Percentiles rank a stretch among this genome's conserved stretches.
phyloP scores from a whole-genome alignment of 495 filamentous ascomycete species.

The Tuber microsphaerosporum region DNA sequence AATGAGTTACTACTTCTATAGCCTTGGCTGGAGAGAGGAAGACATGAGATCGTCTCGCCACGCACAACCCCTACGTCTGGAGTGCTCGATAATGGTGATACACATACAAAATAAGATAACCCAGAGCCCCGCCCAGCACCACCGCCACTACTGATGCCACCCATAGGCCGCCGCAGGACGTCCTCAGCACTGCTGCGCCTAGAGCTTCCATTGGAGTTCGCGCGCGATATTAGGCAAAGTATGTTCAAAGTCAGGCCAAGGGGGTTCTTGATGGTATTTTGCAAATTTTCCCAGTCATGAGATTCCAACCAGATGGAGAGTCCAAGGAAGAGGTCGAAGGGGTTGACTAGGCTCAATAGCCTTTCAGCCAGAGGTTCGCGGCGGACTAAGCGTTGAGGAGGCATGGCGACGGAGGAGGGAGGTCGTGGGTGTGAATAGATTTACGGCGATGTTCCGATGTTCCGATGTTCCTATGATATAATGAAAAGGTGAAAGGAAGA shows the following conservation, averaged over 20 bases:
- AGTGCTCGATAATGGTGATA: slow-evolving; percentile 10
- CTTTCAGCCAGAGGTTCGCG: slow-evolving; percentile 67
- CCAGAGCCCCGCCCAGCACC: slow-evolving; percentile 50
- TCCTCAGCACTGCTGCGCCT: slow-evolving; percentile 56
- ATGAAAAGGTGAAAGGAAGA: not conserved
- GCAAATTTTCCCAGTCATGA: slow-evolving; percentile 73
- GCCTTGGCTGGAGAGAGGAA: slow-evolving; percentile 9
- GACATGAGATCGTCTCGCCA: slow-evolving; percentile 18
- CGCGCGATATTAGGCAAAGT: slow-evolving; percentile 71
- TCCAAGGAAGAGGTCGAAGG: slow-evolving; percentile 80
- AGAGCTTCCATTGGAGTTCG: slow-evolving; percentile 53
- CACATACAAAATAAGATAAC: slow-evolving; percentile 71
- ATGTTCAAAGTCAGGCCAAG: slow-evolving; percentile 70
- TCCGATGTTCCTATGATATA: no score
- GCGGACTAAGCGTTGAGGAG: slow-evolving; percentile 73
- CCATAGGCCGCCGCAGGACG: slow-evolving; percentile 57
- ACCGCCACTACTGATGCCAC: slow-evolving; percentile 44
- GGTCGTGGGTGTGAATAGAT: not conserved
- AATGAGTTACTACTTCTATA: slow-evolving; percentile 14
- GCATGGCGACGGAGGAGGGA: slow-evolving; percentile 24
- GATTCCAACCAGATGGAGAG: slow-evolving; percentile 83
- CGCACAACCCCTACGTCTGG: not conserved
- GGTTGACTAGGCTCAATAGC: slow-evolving; percentile 70
- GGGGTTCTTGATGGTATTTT: slow-evolving; percentile 63
- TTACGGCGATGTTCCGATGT: not conserved